phyloP scores from a whole-genome alignment of 805 yeast genomes.

The Saccharomyces jurei region DNA sequence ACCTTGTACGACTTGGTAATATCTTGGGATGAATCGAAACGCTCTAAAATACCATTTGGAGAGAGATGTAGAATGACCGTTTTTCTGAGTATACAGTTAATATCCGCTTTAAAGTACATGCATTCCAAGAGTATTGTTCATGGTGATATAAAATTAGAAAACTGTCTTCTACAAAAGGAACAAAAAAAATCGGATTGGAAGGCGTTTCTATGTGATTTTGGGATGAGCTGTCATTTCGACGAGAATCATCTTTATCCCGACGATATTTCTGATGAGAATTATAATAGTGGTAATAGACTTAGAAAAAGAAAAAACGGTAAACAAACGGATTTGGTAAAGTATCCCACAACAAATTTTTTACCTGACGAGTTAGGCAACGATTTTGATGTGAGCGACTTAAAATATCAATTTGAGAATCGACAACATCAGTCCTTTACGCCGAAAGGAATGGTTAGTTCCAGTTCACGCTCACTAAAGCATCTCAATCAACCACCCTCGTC shows the following conservation, averaged over 20 bases:
- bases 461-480: not conserved
- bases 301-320: not conserved
- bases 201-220: slow-evolving; percentile 77
- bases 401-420: not conserved
- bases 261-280: not conserved
- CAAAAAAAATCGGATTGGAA: slow-evolving; percentile 21
- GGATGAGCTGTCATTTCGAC: slow-evolving; percentile 48
- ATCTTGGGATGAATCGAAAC: slow-evolving; percentile 50
- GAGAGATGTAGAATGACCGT: slow-evolving; percentile 31
- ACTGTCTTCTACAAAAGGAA: slow-evolving; percentile 52
- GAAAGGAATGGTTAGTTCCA: not conserved
- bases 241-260: slow-evolving; percentile 9
- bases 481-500: slow-evolving; percentile 2
- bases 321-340: not conserved
- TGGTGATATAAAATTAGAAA: slow-evolving; percentile 78
- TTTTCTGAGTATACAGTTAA: slow-evolving; percentile 45
- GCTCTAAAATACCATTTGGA: slow-evolving; percentile 25
- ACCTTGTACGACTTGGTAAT: slow-evolving; percentile 69
- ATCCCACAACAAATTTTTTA: not conserved
- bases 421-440: not conserved
- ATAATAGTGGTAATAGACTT: slow-evolving; percentile 8
- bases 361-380: not conserved
- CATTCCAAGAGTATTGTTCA: slow-evolving; percentile 56
- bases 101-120: slow-evolving; percentile 53
- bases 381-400: not conserved